phyloP scores from a whole-genome alignment of 805 yeast species.

The Saturnispora sekii region DNA sequence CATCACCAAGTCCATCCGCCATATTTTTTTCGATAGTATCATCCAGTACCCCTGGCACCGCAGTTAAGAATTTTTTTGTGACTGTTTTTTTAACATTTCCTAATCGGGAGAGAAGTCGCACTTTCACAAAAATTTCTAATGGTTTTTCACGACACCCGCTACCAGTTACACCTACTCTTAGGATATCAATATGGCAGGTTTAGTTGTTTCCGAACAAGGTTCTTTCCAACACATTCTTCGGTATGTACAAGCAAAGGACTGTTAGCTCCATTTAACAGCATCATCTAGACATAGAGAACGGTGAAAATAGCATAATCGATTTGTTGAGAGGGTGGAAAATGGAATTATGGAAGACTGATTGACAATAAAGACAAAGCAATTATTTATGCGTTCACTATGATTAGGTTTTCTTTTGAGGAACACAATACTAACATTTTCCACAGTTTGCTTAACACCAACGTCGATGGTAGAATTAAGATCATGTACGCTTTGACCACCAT shows the following conservation, averaged over 20 bases:
- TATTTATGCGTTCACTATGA: no score
- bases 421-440: conserved; percentile 27
- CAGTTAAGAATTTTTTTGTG: no score
- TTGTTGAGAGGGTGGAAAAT: no score
- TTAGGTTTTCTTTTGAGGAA: no score
- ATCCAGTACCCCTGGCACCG: no score
- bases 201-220: conserved; percentile 96
- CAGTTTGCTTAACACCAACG: conserved; percentile 99
- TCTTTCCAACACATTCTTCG: conserved; percentile 99
- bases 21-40: no score
- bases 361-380: background rate
- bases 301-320: no score
- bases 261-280: no score
- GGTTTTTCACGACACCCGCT: background rate
- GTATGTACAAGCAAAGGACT: conserved; percentile 41
- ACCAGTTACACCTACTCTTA: background rate
- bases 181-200: conserved; percentile 19
- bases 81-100: no score
- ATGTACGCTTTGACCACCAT: conserved; percentile 99
- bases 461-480: conserved; percentile 99
- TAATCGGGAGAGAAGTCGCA: background rate
- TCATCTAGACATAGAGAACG: no score
- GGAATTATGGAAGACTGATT: background rate
- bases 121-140: background rate
- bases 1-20: no score